phyloP scores from a whole-genome alignment of 495 filamentous ascomycete species.

The Annulohypoxylon moriforme region DNA sequence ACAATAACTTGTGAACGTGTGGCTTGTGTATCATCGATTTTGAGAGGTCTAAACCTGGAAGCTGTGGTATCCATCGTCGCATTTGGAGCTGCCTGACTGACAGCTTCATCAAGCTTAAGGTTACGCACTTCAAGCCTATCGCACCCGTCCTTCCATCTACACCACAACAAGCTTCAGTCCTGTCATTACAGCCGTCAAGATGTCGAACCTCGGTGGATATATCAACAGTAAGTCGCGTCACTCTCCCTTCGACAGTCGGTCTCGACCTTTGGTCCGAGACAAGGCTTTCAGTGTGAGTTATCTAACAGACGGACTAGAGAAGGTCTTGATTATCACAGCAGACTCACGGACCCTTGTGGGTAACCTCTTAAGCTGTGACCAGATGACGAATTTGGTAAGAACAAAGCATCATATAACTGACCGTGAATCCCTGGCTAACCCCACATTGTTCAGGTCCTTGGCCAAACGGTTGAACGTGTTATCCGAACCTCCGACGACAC shows the following conservation, averaged over 20 bases:
- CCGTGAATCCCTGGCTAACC: constrained; percentile 13
- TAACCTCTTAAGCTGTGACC: constrained; percentile 85
- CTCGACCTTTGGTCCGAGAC: constrained; percentile 1
- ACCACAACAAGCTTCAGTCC: neutral
- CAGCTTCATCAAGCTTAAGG: constrained; percentile 4
- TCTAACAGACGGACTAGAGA: constrained; percentile 69
- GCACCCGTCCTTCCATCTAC: neutral
- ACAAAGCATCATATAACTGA: neutral
- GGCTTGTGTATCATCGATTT: constrained; percentile 13
- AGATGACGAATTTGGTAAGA: constrained; percentile 85
- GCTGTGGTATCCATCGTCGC: neutral
- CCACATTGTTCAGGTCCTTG: constrained; percentile 66
- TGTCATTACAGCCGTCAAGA: constrained; percentile 19
- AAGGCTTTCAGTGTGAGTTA: constrained; percentile 25
- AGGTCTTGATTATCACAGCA: constrained; percentile 88
- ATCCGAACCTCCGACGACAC: constrained; percentile 85
- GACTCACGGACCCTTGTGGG: constrained; percentile 92
- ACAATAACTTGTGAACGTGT: constrained; percentile 9
- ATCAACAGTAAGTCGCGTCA: constrained; percentile 47
- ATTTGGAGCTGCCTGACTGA: constrained; percentile 23
- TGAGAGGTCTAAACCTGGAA: constrained; percentile 14
- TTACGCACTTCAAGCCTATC: neutral
- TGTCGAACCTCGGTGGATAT: constrained; percentile 49
- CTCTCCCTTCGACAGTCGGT: neutral
- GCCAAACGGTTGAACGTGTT: constrained; percentile 86